Percentiles rank a stretch among this genome's conserved stretches.
phyloP scores from a whole-genome alignment of 495 filamentous ascomycete genomes.

The Penicillium riverlandense region DNA sequence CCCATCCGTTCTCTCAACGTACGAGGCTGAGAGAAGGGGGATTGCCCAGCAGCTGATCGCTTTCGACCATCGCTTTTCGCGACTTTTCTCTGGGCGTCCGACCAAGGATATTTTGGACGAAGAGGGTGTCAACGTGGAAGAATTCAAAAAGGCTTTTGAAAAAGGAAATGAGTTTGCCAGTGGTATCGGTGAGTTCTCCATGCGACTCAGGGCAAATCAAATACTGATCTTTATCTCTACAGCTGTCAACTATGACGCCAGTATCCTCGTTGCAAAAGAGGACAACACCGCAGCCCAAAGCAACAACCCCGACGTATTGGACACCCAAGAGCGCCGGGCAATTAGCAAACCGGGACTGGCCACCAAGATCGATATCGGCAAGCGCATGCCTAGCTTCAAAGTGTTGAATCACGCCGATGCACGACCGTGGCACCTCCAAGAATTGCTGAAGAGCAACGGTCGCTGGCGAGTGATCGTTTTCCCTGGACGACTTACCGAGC shows the following conservation, averaged over 20 bases:
- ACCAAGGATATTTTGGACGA: conserved; percentile 30
- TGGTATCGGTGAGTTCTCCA: conserved; percentile 18
- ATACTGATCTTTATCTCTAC: no score
- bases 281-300: conserved; percentile 17
- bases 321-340: conserved; percentile 1
- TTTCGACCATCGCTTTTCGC: conserved; percentile 55
- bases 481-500: conserved; percentile 42
- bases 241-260: conserved; percentile 30
- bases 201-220: no score
- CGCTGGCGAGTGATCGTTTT: conserved; percentile 56
- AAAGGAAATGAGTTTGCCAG: conserved; percentile 32
- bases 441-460: conserved; percentile 41
- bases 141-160: conserved; percentile 37
- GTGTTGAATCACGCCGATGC: conserved; percentile 50
- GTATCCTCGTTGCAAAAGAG: conserved; percentile 24
- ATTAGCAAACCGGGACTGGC: conserved; percentile 28
- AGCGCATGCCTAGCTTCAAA: conserved; percentile 45
- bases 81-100: conserved; percentile 33
- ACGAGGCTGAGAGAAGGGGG: conserved; percentile 51
- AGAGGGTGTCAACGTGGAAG: conserved; percentile 37
- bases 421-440: conserved; percentile 46
- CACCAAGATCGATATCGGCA: conserved; percentile 37
- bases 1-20: conserved; percentile 52
- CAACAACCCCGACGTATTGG: conserved; percentile 23
- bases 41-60: conserved; percentile 61